Percentiles rank a stretch among this genome's conserved stretches.
Conservation (phyloP, 2,329 filamentous ascomycete species). For the Colletotrichum sp. region DNA sequence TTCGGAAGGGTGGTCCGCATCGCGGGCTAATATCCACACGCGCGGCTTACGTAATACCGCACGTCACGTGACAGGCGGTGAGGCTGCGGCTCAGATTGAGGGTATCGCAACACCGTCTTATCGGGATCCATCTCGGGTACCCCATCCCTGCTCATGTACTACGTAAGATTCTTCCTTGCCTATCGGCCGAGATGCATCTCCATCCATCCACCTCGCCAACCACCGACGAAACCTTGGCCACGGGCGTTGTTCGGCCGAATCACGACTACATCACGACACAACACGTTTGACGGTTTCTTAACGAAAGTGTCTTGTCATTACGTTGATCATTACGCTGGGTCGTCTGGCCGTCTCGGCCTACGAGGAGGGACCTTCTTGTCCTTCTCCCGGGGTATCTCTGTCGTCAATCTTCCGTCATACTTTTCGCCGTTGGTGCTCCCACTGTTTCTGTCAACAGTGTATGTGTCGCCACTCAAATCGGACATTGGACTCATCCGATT, state of each 20-base stretch:
- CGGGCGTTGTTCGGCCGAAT: neutral
- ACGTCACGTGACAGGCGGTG: too few relatives aligned
- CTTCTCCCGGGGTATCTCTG: neutral
- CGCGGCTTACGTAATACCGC: too few relatives aligned
- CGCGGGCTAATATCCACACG: too few relatives aligned
- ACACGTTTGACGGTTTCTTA: neutral
- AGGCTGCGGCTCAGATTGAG: too few relatives aligned
- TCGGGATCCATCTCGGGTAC: neutral
- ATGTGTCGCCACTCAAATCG: slow-evolving; percentile 23
- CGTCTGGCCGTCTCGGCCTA: neutral
- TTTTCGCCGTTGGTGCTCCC: neutral
- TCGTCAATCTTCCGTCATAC: neutral
- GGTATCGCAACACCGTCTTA: neutral
- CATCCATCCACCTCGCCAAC: neutral
- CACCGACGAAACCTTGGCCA: neutral
- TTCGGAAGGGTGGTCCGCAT: too few relatives aligned
- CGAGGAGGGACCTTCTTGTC: neutral
- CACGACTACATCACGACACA: neutral
- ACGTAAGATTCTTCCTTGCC: neutral
- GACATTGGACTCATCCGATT: slow-evolving; percentile 29
- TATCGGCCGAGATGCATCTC: neutral
- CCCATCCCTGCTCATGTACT: neutral
- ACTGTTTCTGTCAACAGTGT: neutral
- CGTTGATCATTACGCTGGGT: neutral
- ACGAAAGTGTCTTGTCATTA: neutral